Evolutionary conservation across 73 alveolate genomes (phyloP), one percentile per base, ranked within the genome.

Genomic region (Paraurostyla sp.): DNA sequence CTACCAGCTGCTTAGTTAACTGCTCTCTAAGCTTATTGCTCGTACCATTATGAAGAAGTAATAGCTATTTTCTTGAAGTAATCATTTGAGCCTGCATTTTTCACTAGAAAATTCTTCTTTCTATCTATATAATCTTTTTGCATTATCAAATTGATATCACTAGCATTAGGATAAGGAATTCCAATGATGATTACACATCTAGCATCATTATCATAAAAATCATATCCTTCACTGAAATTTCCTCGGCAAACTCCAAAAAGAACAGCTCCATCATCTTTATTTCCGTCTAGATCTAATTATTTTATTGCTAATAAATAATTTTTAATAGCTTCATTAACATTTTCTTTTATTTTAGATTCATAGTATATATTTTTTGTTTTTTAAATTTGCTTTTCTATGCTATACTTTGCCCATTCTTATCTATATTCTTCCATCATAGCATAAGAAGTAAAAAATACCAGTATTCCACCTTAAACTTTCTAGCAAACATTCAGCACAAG

Each of bases 1-100:
- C 98, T 96, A 60, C 99, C 99, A 25, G 91, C 82, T 45, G 97
- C 88, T 68, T 96, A 97, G 80, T 96, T 96, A 51, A 92, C 94
- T 20, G 95, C 92, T 57, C 91, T 81, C 76, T 76, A 65, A 54
- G 98, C 96, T 63, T 95, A 88, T 62, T 63, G 76, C 4, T 32
- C 41, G 65, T 94, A 93, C 97, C 97, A 96, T n/a, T 84, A n/a
- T n/a, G n/a, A n/a, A n/a, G n/a, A n/a, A n/a, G n/a, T n/a, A n/a
- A n/a, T n/a, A n/a, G 87, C 30, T 73, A 27, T 23, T 98, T 98
- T 36, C 87, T 85, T 73, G 94, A 78, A 89, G 81, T 83, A 69
- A 57, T 59, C 63, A 4, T 75, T 71, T 23, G 65, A 27, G 27
- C 23, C 18, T 20, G 30, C 23, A 54, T 54, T 18, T 54, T 4